Percentiles rank a stretch among this genome's conserved stretches.
These are phyloP conservation scores for Haplosporangium gracile DNA, from an alignment of 192 early-diverging fungal species.

Conservation along the genomic window DNA sequence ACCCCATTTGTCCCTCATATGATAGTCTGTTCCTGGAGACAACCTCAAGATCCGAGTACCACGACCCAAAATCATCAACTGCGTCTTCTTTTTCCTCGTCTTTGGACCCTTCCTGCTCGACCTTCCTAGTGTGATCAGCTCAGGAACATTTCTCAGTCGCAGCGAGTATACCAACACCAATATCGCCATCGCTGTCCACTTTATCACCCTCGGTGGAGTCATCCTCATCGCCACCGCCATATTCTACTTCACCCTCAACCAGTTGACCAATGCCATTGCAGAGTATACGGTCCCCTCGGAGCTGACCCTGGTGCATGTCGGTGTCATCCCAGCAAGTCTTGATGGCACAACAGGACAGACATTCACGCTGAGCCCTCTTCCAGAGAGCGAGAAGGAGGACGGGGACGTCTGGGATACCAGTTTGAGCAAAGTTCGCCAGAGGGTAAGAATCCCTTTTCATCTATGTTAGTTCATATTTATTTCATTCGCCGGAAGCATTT, in stretches of 20 bases:
- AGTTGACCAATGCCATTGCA: constrained; percentile 39
- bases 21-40: constrained; percentile 40
- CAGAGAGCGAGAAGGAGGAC: constrained; percentile 37
- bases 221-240: constrained; percentile 33
- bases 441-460: constrained; percentile 24
- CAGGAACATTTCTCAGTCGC: constrained; percentile 48
- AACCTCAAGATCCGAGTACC: constrained; percentile 38
- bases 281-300: constrained; percentile 51
- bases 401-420: constrained; percentile 34
- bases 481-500: background rate
- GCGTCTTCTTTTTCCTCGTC: constrained; percentile 37
- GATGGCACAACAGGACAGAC: constrained; percentile 19
- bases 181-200: constrained; percentile 46
- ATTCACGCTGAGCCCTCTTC: constrained; percentile 32
- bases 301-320: constrained; percentile 33
- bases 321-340: background rate
- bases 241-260: constrained; percentile 45
- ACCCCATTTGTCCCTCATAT: background rate
- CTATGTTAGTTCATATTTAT: background rate
- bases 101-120: constrained; percentile 53
- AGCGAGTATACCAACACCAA: constrained; percentile 46
- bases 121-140: constrained; percentile 54
- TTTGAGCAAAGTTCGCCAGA: constrained; percentile 34
- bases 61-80: constrained; percentile 37
- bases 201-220: constrained; percentile 39